Evolutionary conservation across 2,329 filamentous ascomycete species (phyloP).

Genomic region (Pseudocercospora macadamiae): DNA sequence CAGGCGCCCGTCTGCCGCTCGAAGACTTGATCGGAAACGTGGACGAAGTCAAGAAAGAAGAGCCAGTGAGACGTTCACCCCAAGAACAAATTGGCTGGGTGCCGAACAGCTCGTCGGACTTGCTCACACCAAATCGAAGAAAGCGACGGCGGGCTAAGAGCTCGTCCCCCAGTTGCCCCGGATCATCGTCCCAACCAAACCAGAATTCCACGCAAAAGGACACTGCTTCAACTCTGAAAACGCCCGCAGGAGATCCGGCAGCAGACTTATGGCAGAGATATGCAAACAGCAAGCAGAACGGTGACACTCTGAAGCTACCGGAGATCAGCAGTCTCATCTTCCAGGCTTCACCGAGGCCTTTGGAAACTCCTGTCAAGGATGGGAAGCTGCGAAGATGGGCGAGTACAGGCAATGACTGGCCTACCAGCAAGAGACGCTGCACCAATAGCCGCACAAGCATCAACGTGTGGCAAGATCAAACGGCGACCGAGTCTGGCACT

Average conservation of each 20-base stretch:
- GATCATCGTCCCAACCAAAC: conserved; percentile 42
- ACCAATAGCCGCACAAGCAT: conserved; percentile 37
- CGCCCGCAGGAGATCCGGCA: conserved; percentile 52
- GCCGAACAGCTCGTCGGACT: conserved; percentile 46
- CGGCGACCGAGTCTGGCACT: conserved; percentile 32
- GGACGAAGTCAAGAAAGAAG: conserved; percentile 55
- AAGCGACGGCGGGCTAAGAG: conserved; percentile 51
- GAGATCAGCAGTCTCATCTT: conserved; percentile 50
- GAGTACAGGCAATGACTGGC: conserved; percentile 55
- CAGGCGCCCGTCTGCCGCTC: conserved; percentile 60
- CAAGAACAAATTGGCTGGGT: conserved; percentile 66
- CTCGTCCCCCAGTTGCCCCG: conserved; percentile 47
- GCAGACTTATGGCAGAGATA: conserved; percentile 53
- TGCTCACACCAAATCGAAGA: conserved; percentile 45
- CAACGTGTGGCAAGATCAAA: conserved; percentile 42
- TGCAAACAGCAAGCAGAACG: conserved; percentile 40
- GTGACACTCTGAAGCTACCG: conserved; percentile 43
- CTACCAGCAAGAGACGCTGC: conserved; percentile 42
- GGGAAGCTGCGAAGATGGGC: conserved; percentile 54
- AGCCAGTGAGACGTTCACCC: conserved; percentile 56
- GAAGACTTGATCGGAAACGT: conserved; percentile 64
- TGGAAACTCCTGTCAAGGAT: conserved; percentile 48
- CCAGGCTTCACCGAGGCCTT: conserved; percentile 50
- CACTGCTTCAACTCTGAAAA: conserved; percentile 30
- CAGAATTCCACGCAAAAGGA: conserved; percentile 35